These are phyloP conservation scores for Suhomyces yuchorum DNA, from an alignment of 1,139 yeast genomes.

Conservation along the genomic window DNA sequence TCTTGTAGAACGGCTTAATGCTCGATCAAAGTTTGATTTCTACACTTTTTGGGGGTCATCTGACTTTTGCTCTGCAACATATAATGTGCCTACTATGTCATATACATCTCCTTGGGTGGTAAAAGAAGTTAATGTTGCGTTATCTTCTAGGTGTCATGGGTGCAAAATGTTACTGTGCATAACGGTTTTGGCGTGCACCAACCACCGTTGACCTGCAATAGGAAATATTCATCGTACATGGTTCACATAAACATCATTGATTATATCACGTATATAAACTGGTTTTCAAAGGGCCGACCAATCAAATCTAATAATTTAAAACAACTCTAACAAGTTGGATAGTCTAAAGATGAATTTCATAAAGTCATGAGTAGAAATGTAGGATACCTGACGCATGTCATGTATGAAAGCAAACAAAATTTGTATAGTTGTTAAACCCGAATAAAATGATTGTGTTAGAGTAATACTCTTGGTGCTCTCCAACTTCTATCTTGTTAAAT, in stretches of 20 bases:
- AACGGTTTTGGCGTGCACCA: not conserved
- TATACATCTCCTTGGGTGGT: too few species aligned
- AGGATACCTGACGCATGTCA: slow-evolving; percentile 2
- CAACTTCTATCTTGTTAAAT: slow-evolving; percentile 4
- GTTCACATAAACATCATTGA: slow-evolving; percentile 5
- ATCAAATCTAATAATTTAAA: slow-evolving; percentile 1
- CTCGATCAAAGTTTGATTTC: too few species aligned
- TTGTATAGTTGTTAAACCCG: not conserved
- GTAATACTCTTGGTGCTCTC: not conserved
- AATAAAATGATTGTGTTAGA: slow-evolving; percentile 1
- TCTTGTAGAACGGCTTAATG: not conserved
- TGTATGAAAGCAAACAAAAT: slow-evolving; percentile 2
- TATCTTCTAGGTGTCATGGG: too few species aligned
- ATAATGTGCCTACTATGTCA: too few species aligned
- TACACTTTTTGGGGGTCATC: not conserved
- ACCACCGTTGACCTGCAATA: not conserved
- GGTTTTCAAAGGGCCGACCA: slow-evolving; percentile 1
- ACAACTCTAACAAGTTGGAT: slow-evolving; percentile 1
- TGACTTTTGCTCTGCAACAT: too few species aligned
- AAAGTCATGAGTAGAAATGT: slow-evolving; percentile 12
- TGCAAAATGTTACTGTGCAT: not conserved
- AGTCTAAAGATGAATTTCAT: slow-evolving; percentile 8
- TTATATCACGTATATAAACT: slow-evolving; percentile 3
- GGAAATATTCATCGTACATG: not conserved
- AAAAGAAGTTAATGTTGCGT: too few species aligned